Evolutionary conservation across 2,329 filamentous ascomycete genomes (phyloP).

Genomic region (Pseudocercospora vitis): DNA sequence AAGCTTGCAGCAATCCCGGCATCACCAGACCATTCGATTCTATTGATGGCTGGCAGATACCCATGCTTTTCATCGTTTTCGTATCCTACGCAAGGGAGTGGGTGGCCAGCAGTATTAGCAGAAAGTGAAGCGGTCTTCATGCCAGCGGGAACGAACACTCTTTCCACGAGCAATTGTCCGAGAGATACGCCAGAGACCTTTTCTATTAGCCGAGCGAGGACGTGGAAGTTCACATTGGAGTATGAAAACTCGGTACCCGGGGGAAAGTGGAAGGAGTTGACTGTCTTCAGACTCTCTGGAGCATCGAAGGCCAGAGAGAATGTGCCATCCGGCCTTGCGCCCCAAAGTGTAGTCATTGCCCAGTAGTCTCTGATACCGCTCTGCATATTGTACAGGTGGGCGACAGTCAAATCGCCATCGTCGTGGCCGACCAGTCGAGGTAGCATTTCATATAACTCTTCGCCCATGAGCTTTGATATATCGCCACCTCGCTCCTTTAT

Average conservation of each 20-base stretch:
- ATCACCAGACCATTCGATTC: conserved; percentile 50
- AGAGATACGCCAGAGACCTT: conserved; percentile 41
- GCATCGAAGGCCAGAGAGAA: conserved; percentile 42
- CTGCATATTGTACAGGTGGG: conserved; percentile 44
- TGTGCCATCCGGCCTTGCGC: conserved; percentile 42
- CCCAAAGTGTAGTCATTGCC: conserved; percentile 47
- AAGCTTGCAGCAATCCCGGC: conserved; percentile 48
- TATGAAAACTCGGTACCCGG: conserved; percentile 48
- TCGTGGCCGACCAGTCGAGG: conserved; percentile 26
- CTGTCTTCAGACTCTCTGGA: conserved; percentile 33
- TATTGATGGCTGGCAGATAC: conserved; percentile 41
- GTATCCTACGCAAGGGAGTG: conserved; percentile 46
- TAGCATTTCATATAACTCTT: conserved; percentile 37
- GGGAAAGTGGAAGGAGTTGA: conserved; percentile 44
- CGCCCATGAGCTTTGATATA: conserved; percentile 24
- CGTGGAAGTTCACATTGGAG: conserved; percentile 47
- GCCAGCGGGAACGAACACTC: conserved; percentile 44
- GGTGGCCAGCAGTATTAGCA: conserved; percentile 41
- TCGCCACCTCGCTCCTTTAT: conserved; percentile 28
- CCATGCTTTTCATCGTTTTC: conserved; percentile 44
- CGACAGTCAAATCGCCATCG: conserved; percentile 37
- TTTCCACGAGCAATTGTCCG: conserved; percentile 39
- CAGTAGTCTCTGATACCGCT: conserved; percentile 51
- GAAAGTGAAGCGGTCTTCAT: conserved; percentile 46
- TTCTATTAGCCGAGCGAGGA: conserved; percentile 44